Evolutionary conservation across 768 basidiomycete genomes (phyloP).

Genomic region (Agrocybe praecox): DNA sequence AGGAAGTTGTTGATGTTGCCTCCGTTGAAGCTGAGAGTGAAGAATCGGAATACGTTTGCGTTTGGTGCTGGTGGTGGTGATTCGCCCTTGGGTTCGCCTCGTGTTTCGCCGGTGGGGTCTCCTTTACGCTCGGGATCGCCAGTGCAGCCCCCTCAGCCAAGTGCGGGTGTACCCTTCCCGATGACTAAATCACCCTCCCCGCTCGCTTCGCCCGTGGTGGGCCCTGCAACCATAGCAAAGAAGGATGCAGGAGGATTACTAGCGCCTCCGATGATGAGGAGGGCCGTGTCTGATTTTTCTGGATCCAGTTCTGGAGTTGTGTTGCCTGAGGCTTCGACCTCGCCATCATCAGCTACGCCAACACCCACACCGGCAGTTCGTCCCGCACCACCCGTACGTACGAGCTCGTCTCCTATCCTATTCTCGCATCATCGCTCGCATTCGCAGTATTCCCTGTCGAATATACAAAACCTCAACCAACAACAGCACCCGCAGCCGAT

Average conservation of each 20-base stretch:
- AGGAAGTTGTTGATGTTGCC: slow-evolving; percentile 12
- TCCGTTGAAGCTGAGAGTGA: slow-evolving; percentile 5
- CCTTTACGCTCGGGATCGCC: slow-evolving; percentile 42
- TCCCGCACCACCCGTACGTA: slow-evolving; percentile 32
- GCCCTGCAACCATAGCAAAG: not conserved
- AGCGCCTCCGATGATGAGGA: no score
- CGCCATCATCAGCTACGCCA: not conserved
- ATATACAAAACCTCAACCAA: slow-evolving; percentile 65
- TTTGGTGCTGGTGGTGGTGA: slow-evolving; percentile 12
- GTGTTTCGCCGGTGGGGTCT: slow-evolving; percentile 25
- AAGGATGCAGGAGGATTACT: no score
- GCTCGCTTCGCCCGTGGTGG: not conserved
- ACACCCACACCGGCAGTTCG: slow-evolving; percentile 23
- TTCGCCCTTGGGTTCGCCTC: not conserved
- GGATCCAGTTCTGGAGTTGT: slow-evolving; percentile 6
- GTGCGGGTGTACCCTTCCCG: not conserved
- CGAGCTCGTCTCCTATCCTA: slow-evolving; percentile 44
- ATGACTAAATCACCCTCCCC: not conserved
- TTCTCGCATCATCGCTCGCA: slow-evolving; percentile 25
- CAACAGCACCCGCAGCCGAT: slow-evolving; percentile 28
- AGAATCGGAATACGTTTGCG: slow-evolving; percentile 14
- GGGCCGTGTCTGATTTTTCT: not conserved
- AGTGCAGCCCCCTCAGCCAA: not conserved
- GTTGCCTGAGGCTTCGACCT: slow-evolving; percentile 26
- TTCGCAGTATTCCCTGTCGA: not conserved